phyloP scores from a whole-genome alignment of 306 rosid species.

The Casuarina equisetifolia region DNA sequence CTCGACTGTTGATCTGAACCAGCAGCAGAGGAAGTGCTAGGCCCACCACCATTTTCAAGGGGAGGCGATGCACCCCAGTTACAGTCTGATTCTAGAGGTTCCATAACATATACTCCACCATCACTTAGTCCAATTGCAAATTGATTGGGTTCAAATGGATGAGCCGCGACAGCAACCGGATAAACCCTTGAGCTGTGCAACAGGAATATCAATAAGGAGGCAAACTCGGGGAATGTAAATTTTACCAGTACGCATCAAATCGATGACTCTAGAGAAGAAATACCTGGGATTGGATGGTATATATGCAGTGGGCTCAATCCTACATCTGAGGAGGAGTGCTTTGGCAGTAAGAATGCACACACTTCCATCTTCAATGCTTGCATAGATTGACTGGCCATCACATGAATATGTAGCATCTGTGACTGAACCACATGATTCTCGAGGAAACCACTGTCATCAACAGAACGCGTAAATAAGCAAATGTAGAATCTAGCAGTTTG shows the following conservation, averaged over 20 bases:
- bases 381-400: constrained; percentile 85
- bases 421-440: constrained; percentile 87
- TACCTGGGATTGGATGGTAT: constrained; percentile 84
- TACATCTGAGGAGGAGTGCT: constrained; percentile 77
- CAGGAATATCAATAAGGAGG: not conserved
- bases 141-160: constrained; percentile 87
- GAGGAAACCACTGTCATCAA: constrained; percentile 50
- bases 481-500: constrained; percentile 3
- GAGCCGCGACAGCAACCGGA: constrained; percentile 91
- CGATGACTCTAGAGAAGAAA: constrained; percentile 6
- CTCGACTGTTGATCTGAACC: constrained; percentile 79
- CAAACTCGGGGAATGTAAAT: not conserved
- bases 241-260: constrained; percentile 2
- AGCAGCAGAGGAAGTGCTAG: constrained; percentile 58
- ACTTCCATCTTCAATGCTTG: constrained; percentile 90
- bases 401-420: constrained; percentile 94
- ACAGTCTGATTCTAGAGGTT: constrained; percentile 86
- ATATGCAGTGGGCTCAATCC: constrained; percentile 73
- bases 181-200: constrained; percentile 58
- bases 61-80: constrained; percentile 89
- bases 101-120: constrained; percentile 87
- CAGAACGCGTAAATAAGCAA: constrained; percentile 5
- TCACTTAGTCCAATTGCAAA: constrained; percentile 91
- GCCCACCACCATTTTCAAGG: constrained; percentile 84
- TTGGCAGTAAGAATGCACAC: constrained; percentile 77